Conservation (phyloP, 345 rosid species). For the Camelina neglecta region DNA sequence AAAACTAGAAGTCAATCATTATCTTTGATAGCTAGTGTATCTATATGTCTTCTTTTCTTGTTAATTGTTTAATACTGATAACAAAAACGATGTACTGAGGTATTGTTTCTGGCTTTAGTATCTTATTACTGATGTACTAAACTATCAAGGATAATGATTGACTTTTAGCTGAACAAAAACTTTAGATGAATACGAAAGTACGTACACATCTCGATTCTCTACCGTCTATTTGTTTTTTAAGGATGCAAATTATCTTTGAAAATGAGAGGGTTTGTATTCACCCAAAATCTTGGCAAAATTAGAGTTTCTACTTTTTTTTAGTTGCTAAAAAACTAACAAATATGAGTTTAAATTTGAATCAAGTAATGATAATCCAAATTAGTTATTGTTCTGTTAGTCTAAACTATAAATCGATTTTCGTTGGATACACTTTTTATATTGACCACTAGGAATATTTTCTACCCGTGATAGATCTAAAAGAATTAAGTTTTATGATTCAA, state of each 20-base stretch:
- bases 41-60: neutral
- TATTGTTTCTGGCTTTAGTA: neutral
- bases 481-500: neutral
- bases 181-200: neutral
- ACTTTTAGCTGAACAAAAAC: neutral
- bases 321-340: neutral
- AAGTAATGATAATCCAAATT: neutral
- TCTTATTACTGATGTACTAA: too few species aligned
- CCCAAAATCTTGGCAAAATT: neutral
- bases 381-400: neutral
- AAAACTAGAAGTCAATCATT: constrained; percentile 38
- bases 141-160: too few species aligned
- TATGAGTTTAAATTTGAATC: neutral
- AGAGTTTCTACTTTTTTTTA: neutral
- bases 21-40: constrained; percentile 30
- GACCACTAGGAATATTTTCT: neutral
- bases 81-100: neutral
- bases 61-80: constrained; percentile 10
- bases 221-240: neutral
- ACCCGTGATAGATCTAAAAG: neutral
- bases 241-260: neutral
- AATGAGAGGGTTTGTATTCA: neutral
- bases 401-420: neutral
- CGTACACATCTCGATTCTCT: neutral
- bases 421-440: neutral